Evolutionary conservation across 768 basidiomycete species (phyloP), one percentile per base, ranked within the genome.

Genomic region (Leucocoprinus sp.): DNA sequence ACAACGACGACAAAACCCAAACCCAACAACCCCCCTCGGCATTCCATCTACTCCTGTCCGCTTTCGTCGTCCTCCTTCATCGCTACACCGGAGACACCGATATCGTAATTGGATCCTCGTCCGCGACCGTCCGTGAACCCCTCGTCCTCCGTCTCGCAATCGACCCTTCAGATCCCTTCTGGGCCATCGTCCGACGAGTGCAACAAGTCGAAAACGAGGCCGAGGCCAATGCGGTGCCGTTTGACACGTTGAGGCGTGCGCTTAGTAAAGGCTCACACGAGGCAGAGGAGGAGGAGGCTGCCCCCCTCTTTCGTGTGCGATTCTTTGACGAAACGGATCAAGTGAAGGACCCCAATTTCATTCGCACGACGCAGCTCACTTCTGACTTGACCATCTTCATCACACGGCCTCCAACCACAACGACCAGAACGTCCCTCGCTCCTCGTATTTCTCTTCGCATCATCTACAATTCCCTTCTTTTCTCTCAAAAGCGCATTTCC

Each of bases 81-180:
- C 75, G 95, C 33, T 96, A 92, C 66, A 97, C 96, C 0, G 93
- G 89, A 31, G 96, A 99, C 60, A 93, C 82, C 21, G 92, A 96
- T 55, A 72, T 99, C 50, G 75, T 96, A 48, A 84, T 99, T 56
- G 92, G 86, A 27, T 89, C 88, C 3, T 93, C 91, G 12, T 84
- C 89, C 19, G 79, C 86, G 1, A 67, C 75, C 4, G 76, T 78
- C 5, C 75, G 76, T 19, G 80, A 86, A 49, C 91, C 93, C 7
- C 72, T 99, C 29, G 73, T 99, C 29, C 75, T 99, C 22, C 79
- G 92, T 17, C 64, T 97, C 41, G 74, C 83, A 8, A 68, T 96
- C 36, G 87, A 93, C 52, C 86, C 92, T 0, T 71, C 74, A 15
- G 90, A 93, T 67, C 80, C 89, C 0, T 97, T 87, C 64, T 92